Evolutionary conservation across 768 basidiomycete genomes (phyloP).

Genomic region (Mycena vulgaris): DNA sequence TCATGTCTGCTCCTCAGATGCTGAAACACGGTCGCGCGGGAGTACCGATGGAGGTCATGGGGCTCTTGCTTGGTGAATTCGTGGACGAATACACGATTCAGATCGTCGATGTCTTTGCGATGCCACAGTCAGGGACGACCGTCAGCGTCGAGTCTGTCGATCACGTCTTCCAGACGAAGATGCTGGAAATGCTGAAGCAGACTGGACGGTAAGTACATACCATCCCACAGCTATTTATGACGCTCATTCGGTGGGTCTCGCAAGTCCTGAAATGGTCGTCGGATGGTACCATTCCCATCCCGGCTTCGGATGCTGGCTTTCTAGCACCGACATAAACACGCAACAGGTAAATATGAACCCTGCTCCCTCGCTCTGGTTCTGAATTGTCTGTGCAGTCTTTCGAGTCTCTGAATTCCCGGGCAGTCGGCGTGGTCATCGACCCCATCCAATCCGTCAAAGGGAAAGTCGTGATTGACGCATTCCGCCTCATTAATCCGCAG

Average conservation of each 20-base stretch:
- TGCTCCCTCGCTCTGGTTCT: constrained; percentile 12
- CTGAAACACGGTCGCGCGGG: constrained; percentile 98
- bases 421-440: constrained; percentile 97
- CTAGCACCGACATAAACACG: constrained; percentile 98
- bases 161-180: constrained; percentile 98
- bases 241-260: constrained; percentile 14
- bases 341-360: constrained; percentile 77
- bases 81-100: constrained; percentile 98
- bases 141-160: constrained; percentile 99
- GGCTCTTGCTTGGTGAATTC: constrained; percentile 97
- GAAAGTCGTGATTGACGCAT: constrained; percentile 99
- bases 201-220: constrained; percentile 89
- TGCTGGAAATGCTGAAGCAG: constrained; percentile 99
- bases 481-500: constrained; percentile 95
- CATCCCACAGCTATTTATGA: constrained; percentile 32
- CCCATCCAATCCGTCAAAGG: constrained; percentile 99
- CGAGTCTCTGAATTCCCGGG: constrained; percentile 92
- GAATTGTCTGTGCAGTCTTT: constrained; percentile 78
- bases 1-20: constrained; percentile 74
- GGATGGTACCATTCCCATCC: constrained; percentile 99
- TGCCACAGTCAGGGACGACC: constrained; percentile 98
- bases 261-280: constrained; percentile 95
- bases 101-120: constrained; percentile 97
- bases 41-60: constrained; percentile 99
- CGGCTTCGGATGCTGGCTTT: constrained; percentile 99